Conservation (phyloP, 371 early-diverging fungal species). For the Choanephora cucurbitarum region DNA sequence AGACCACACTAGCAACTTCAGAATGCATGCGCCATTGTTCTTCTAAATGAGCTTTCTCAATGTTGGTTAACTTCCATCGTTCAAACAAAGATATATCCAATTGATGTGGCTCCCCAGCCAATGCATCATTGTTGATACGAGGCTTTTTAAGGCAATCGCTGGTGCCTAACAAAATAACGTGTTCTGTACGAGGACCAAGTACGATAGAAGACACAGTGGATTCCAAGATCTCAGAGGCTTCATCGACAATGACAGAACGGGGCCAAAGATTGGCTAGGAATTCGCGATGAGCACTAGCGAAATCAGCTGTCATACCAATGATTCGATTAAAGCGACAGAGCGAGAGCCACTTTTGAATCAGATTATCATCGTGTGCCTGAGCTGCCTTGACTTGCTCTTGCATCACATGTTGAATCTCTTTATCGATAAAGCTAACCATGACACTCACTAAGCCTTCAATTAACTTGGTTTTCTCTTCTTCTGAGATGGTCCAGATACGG, state of each 20-base stretch:
- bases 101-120: conserved; percentile 19
- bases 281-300: conserved; percentile 37
- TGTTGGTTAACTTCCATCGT: conserved; percentile 37
- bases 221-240: conserved; percentile 35
- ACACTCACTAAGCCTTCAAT: conserved; percentile 9
- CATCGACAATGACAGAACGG: conserved; percentile 39
- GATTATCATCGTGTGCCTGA: conserved; percentile 21
- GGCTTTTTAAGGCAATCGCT: conserved; percentile 17
- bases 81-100: conserved; percentile 38
- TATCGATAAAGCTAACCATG: conserved; percentile 26
- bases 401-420: conserved; percentile 26
- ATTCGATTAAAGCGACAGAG: conserved; percentile 37
- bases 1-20: conserved; percentile 18
- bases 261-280: conserved; percentile 33
- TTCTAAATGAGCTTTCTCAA: conserved; percentile 25
- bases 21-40: conserved; percentile 51
- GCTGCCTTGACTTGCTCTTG: conserved; percentile 28
- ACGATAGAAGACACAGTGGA: conserved; percentile 22
- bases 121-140: conserved; percentile 2
- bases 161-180: conserved; percentile 39
- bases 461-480: conserved; percentile 2
- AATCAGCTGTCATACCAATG: conserved; percentile 44
- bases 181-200: conserved; percentile 34
- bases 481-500: conserved; percentile 21
- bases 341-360: conserved; percentile 25